Evolutionary conservation across 345 rosid genomes (phyloP).

Genomic region (Eucalyptus erythrocorys): DNA sequence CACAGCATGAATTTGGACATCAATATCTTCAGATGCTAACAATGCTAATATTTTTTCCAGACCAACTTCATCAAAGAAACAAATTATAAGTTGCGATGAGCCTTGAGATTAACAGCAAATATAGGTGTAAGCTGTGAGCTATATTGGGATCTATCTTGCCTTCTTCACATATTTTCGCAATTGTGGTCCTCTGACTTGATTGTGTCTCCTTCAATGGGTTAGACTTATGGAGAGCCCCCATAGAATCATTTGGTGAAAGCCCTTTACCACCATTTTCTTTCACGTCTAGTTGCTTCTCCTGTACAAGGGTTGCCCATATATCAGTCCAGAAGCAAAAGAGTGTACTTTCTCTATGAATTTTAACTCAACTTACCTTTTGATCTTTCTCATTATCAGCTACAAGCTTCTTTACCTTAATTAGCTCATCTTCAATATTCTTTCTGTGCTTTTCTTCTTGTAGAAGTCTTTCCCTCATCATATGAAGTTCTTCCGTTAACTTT

Average conservation of each 20-base stretch:
- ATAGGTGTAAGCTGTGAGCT: not conserved
- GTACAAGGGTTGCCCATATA: not conserved
- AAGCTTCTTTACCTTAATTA: constrained; percentile 44
- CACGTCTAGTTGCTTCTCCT: constrained; percentile 35
- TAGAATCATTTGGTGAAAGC: constrained; percentile 21
- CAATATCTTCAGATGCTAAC: constrained; percentile 67
- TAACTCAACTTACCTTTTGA: constrained; percentile 29
- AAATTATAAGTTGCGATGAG: not conserved
- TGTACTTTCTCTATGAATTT: not conserved
- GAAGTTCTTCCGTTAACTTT: constrained; percentile 46
- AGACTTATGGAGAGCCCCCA: constrained; percentile 31
- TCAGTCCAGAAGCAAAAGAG: not conserved
- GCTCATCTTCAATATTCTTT: constrained; percentile 51
- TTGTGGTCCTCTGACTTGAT: constrained; percentile 71
- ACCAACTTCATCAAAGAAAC: constrained; percentile 46
- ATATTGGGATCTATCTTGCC: constrained; percentile 23
- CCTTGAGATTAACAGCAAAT: not conserved
- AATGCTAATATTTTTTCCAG: constrained; percentile 73
- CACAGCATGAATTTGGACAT: constrained; percentile 86
- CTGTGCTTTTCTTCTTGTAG: constrained; percentile 59
- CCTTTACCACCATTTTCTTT: constrained; percentile 46
- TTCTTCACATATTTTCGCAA: constrained; percentile 94
- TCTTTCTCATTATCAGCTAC: constrained; percentile 36
- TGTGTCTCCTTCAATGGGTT: constrained; percentile 42
- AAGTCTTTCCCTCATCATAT: constrained; percentile 40